phyloP scores from a whole-genome alignment of 805 yeast genomes.

The Wickerhamiella brachini region DNA sequence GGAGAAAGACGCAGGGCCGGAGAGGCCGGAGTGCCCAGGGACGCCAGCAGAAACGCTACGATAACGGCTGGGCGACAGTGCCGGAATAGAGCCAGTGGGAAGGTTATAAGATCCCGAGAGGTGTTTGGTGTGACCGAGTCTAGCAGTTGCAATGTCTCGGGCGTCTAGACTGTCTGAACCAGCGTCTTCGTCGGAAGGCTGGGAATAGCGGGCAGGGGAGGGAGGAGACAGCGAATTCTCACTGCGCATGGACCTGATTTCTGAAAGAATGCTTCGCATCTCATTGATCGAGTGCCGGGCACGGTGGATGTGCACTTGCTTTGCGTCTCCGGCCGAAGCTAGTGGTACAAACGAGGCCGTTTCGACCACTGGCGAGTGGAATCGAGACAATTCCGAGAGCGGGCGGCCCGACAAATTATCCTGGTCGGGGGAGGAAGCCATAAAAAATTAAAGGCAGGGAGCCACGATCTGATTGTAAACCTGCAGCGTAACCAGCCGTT shows the following conservation, averaged over 20 bases:
- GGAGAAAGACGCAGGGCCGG: too few relatives aligned
- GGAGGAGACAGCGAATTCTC: conserved; percentile 1
- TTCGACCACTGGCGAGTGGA: conserved; percentile 9
- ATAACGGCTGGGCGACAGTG: background rate
- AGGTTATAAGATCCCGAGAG: background rate
- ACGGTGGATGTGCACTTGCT: conserved; percentile 13
- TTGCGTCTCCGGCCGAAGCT: conserved; percentile 8
- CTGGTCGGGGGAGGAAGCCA: background rate
- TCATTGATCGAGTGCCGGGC: conserved; percentile 14
- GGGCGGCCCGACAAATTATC: background rate
- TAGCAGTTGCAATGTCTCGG: too few relatives aligned
- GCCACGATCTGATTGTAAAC: background rate
- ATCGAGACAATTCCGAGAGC: background rate
- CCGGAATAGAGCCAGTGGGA: background rate
- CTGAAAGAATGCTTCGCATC: conserved; percentile 12
- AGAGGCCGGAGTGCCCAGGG: background rate
- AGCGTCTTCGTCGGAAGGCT: background rate
- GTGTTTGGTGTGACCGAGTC: background rate
- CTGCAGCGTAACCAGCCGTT: background rate
- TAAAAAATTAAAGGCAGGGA: background rate
- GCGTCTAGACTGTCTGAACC: too few relatives aligned
- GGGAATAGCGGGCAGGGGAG: background rate
- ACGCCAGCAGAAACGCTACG: background rate
- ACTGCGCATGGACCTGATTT: conserved; percentile 10
- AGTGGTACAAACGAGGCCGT: conserved; percentile 14